Evolutionary conservation across 1,284 basidiomycete species (phyloP).

Genomic region (Ganoderma lucidum): DNA sequence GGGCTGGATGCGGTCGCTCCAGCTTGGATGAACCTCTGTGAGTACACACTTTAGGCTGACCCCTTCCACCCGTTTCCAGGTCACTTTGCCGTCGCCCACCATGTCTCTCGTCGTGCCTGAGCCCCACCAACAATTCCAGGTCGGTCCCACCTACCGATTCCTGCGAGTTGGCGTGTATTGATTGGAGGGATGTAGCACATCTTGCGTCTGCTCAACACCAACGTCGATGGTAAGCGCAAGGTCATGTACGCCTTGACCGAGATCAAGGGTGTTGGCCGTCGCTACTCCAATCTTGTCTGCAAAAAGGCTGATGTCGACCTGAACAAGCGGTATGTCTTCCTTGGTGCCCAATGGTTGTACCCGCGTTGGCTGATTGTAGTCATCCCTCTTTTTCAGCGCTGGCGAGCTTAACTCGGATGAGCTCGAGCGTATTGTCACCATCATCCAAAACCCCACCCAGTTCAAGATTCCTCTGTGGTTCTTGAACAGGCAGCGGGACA

Average conservation of each 20-base stretch:
- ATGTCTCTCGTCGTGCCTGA: constrained; percentile 97
- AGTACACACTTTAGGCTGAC: constrained; percentile 31
- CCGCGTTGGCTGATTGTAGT: neutral
- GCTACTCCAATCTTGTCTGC: constrained; percentile 99
- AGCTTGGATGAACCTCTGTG: constrained; percentile 31
- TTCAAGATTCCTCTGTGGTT: constrained; percentile 99
- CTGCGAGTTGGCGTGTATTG: neutral
- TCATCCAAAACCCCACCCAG: constrained; percentile 99
- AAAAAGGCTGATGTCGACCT: constrained; percentile 99
- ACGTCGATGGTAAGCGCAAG: constrained; percentile 99
- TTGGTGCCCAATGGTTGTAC: neutral
- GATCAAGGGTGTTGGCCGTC: constrained; percentile 99
- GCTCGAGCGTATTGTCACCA: constrained; percentile 98
- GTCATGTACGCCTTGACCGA: constrained; percentile 98
- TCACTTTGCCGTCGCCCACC: constrained; percentile 36
- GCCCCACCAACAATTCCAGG: constrained; percentile 93
- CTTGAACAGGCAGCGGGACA: constrained; percentile 99
- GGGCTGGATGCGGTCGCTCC: constrained; percentile 27
- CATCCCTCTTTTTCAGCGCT: constrained; percentile 57
- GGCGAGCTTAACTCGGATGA: constrained; percentile 97
- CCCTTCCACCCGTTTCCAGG: constrained; percentile 15
- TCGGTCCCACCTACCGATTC: constrained; percentile 40
- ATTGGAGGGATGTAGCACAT: constrained; percentile 73
- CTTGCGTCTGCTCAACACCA: constrained; percentile 98
- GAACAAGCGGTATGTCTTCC: constrained; percentile 89